Base-by-base conservation (phyloP, 2,329 filamentous ascomycete genomes). In the Mycosphaerella arachidis region DNA sequence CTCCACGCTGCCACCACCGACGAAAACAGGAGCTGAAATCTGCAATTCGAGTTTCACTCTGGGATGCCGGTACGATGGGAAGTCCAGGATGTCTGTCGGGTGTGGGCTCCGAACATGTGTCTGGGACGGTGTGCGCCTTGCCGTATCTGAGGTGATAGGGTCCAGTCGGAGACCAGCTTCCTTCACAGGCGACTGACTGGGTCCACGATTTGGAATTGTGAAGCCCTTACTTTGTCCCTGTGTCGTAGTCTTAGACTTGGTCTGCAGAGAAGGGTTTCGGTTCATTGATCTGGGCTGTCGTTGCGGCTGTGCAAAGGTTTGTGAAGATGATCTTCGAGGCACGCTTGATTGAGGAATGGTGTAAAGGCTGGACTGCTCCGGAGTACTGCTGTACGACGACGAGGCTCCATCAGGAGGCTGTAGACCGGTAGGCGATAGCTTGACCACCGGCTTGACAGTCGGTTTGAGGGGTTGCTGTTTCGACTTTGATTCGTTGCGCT, bases 1-100 rank as follows among this genome's bases (percentile, higher is more conserved):
- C 71, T 84, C 81, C 13, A 83, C 75, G 10, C 77, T 82, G 8
- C 81, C 79, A 30, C 81, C 81, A 18, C 82, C 82, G n/a, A 84
- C 79, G 60, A 82, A 83, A 8, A 84, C 68, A 4, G 81, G 76
- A 18, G 80, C 79, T 31, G 77, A 77, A 27, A 81, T 71, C 53
- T 79, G 78, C n/a, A 83, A 66, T 16, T 79, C 79, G 7, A 82
- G 71, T 40, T 76, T 74, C 2, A 84, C 71, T 43, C 80, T 75
- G 33, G 79, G 77, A 71, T 84, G 80, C 50, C 75, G 76, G 64
- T 78, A 75, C 12, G 72, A 75, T 18, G 80, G 79, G 62, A 76
- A 78, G 29, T 82, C 79, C 18, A 83, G 65, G 29, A 83, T 73
- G 52, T 83, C 80, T 40, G 74, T 73, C 1, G 79, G 79, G 37